Conservation (phyloP, 2,329 filamentous ascomycete genomes). For the Zymoseptoria brevis region DNA sequence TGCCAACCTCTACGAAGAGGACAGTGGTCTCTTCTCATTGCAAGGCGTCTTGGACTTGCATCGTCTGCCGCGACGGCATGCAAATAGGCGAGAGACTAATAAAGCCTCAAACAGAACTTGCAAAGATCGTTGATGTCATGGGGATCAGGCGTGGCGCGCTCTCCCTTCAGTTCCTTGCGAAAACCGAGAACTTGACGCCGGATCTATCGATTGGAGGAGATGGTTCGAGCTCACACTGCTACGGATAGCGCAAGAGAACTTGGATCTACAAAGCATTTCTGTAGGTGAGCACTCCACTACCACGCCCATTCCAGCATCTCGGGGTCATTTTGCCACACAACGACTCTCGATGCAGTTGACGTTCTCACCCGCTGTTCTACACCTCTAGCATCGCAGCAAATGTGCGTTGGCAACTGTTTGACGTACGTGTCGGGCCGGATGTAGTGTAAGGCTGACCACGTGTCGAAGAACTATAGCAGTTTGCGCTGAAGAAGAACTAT, state of each 20-base stretch:
- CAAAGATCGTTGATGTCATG: neutral
- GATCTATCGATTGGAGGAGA: neutral
- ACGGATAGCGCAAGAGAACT: too few relatives aligned
- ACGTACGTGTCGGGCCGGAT: too few relatives aligned
- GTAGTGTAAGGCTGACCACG: neutral
- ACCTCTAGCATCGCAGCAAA: neutral
- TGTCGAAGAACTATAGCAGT: neutral
- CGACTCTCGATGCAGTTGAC: too few relatives aligned
- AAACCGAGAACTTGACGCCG: neutral
- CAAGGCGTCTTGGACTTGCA: neutral
- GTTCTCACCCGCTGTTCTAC: too few relatives aligned
- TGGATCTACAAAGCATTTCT: neutral
- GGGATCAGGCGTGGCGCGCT: too few relatives aligned
- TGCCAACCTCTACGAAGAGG: neutral
- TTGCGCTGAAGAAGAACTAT: neutral
- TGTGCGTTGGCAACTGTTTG: too few relatives aligned
- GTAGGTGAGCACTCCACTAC: too few relatives aligned
- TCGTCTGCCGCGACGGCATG: neutral
- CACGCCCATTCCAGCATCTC: too few relatives aligned
- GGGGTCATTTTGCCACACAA: too few relatives aligned
- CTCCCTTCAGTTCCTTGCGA: too few relatives aligned
- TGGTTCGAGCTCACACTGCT: neutral
- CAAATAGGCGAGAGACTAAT: neutral
- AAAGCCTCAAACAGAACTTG: neutral
- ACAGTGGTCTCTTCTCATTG: neutral